These are phyloP conservation scores for Neurospora sp. DNA, from an alignment of 495 filamentous ascomycete species.

Conservation along the genomic window DNA sequence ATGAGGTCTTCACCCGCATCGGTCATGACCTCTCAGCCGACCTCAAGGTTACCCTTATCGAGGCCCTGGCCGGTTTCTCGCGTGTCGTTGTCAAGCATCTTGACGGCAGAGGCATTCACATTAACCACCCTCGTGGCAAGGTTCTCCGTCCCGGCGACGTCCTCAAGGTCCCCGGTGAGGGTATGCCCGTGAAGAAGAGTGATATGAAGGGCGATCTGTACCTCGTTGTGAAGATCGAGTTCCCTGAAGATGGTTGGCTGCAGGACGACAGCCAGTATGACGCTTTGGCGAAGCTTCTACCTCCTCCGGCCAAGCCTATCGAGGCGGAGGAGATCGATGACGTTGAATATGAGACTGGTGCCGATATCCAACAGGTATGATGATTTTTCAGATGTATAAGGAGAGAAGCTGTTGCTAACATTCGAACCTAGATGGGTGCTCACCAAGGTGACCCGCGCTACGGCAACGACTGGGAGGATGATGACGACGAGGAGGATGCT, in stretches of 20 bases:
- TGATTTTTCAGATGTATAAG: not conserved
- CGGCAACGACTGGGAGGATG: constrained; percentile 67
- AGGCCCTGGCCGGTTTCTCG: constrained; percentile 81
- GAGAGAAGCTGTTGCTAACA: constrained; percentile 5
- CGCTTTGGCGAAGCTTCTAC: constrained; percentile 63
- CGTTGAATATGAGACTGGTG: constrained; percentile 72
- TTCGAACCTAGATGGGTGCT: constrained; percentile 45
- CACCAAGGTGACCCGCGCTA: constrained; percentile 58
- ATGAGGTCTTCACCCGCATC: constrained; percentile 67
- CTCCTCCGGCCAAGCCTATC: constrained; percentile 47
- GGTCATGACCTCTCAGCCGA: constrained; percentile 76
- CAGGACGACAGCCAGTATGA: constrained; percentile 54
- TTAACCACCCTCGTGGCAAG: constrained; percentile 64
- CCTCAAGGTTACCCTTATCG: constrained; percentile 68
- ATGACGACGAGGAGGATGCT: constrained; percentile 57
- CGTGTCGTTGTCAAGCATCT: constrained; percentile 87
- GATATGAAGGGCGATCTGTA: constrained; percentile 82
- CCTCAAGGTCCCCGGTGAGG: constrained; percentile 76
- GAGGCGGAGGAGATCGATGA: constrained; percentile 69
- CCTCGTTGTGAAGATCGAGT: constrained; percentile 74
- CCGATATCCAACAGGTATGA: constrained; percentile 67
- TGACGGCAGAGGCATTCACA: constrained; percentile 80
- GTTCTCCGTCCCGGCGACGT: constrained; percentile 71
- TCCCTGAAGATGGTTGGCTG: constrained; percentile 79
- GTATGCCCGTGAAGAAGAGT: constrained; percentile 84